phyloP scores from a whole-genome alignment of 2,329 filamentous ascomycete species.

The Lecanicillium sp. region DNA sequence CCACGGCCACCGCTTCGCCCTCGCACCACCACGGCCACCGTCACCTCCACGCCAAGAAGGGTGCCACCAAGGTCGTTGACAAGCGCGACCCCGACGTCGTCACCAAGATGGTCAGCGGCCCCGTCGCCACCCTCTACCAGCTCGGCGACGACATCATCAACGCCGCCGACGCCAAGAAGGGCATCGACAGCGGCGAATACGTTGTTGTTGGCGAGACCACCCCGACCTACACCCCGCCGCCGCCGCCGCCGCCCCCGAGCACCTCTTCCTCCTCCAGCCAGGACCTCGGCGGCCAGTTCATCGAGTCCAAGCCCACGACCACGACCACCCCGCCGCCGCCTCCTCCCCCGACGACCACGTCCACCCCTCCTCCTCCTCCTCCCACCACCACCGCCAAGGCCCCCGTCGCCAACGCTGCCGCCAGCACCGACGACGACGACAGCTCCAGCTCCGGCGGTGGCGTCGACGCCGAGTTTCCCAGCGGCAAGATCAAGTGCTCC shows the following conservation, averaged over 20 bases:
- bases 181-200: constrained; percentile 66
- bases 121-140: constrained; percentile 65
- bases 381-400: constrained; percentile 13
- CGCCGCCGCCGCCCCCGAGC: constrained; percentile 30
- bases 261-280: constrained; percentile 31
- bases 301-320: constrained; percentile 38
- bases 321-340: constrained; percentile 29
- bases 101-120: constrained; percentile 50
- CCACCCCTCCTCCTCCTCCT: constrained; percentile 20
- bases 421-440: constrained; percentile 20
- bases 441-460: constrained; percentile 39
- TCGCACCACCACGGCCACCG: constrained; percentile 57
- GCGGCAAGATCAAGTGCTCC: constrained; percentile 63
- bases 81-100: constrained; percentile 41
- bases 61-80: constrained; percentile 34
- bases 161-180: constrained; percentile 59
- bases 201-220: constrained; percentile 55
- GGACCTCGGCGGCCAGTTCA: constrained; percentile 42
- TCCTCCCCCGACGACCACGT: constrained; percentile 23
- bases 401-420: constrained; percentile 17
- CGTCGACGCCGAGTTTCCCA: constrained; percentile 64
- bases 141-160: constrained; percentile 59
- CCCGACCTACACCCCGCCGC: constrained; percentile 45
- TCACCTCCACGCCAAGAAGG: constrained; percentile 52
- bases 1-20: constrained; percentile 53